These are phyloP conservation scores for Cyberlindnera euphorbiiphila DNA, from an alignment of 805 yeast genomes.

Conservation along the genomic window DNA sequence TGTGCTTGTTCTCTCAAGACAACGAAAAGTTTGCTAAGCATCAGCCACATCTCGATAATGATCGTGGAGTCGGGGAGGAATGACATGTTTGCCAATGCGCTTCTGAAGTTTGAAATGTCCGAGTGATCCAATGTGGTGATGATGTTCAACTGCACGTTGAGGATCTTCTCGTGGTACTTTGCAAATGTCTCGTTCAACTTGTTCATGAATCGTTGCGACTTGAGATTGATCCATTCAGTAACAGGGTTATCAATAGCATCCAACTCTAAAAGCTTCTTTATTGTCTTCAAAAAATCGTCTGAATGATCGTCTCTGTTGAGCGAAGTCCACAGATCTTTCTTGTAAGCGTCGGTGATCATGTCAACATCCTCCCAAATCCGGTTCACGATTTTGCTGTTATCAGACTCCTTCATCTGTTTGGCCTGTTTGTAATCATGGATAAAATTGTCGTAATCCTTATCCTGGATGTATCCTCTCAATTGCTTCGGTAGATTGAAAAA, in stretches of 20 bases:
- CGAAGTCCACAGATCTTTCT: constrained; percentile 47
- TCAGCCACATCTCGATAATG: constrained; percentile 58
- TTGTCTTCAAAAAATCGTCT: constrained; percentile 37
- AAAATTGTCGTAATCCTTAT: constrained; percentile 54
- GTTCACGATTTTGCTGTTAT: constrained; percentile 38
- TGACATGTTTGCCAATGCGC: constrained; percentile 17
- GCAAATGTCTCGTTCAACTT: constrained; percentile 40
- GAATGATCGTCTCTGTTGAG: constrained; percentile 28
- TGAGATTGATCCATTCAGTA: constrained; percentile 54
- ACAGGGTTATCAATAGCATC: constrained; percentile 66
- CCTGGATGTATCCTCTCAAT: constrained; percentile 39
- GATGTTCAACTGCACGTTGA: constrained; percentile 38
- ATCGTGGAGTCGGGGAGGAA: constrained; percentile 49
- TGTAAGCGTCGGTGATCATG: constrained; percentile 49
- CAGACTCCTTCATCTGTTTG: constrained; percentile 28
- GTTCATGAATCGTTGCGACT: constrained; percentile 37
- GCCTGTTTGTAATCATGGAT: constrained; percentile 56
- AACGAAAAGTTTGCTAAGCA: constrained; percentile 38
- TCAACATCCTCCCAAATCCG: constrained; percentile 57
- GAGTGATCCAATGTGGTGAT: constrained; percentile 35
- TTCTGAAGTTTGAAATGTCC: constrained; percentile 30
- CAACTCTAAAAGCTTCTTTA: constrained; percentile 56
- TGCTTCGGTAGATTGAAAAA: constrained; percentile 56
- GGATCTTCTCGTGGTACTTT: constrained; percentile 38
- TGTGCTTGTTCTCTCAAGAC: constrained; percentile 37